Conservation (phyloP, 108 stramenopile species). For the Fragilaria crotonensis region DNA sequence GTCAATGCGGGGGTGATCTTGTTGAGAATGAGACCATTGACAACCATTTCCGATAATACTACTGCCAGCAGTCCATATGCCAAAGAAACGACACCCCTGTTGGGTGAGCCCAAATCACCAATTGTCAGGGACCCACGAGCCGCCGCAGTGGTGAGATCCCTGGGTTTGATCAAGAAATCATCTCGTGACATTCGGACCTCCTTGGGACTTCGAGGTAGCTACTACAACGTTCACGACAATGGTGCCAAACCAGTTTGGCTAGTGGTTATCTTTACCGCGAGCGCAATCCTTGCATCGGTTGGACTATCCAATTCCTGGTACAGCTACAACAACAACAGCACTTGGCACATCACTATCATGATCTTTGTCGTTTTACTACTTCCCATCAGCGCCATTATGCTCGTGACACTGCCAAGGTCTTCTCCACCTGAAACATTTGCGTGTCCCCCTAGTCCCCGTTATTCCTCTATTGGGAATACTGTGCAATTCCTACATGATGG, state of each 20-base stretch:
- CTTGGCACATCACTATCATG: constrained; percentile 1
- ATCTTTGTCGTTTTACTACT: not conserved
- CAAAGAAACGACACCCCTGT: not conserved
- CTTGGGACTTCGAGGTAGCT: not conserved
- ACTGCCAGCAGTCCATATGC: not conserved
- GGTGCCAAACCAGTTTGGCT: constrained; percentile 31
- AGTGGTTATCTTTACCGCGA: constrained; percentile 19
- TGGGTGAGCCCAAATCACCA: constrained; percentile 1
- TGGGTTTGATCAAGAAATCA: constrained; percentile 13
- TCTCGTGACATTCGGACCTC: constrained; percentile 9
- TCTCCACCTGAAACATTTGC: constrained; percentile 34
- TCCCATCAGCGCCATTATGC: not conserved
- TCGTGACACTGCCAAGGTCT: constrained; percentile 11
- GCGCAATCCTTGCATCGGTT: constrained; percentile 13
- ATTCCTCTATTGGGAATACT: constrained; percentile 47
- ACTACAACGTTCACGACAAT: constrained; percentile 2
- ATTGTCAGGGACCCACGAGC: constrained; percentile 11
- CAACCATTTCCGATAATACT: not conserved
- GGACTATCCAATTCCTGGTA: constrained; percentile 9
- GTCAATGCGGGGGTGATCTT: constrained; percentile 61
- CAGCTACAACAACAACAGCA: too few relatives aligned
- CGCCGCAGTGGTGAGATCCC: constrained; percentile 11
- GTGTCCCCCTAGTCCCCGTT: constrained; percentile 38
- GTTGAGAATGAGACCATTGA: constrained; percentile 24
- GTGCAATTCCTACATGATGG: constrained; percentile 58